Percentiles rank a stretch among this genome's conserved stretches.
Evolutionary conservation across 2,329 filamentous ascomycete species (phyloP).

Genomic region (Neofusicoccum umdonicola): DNA sequence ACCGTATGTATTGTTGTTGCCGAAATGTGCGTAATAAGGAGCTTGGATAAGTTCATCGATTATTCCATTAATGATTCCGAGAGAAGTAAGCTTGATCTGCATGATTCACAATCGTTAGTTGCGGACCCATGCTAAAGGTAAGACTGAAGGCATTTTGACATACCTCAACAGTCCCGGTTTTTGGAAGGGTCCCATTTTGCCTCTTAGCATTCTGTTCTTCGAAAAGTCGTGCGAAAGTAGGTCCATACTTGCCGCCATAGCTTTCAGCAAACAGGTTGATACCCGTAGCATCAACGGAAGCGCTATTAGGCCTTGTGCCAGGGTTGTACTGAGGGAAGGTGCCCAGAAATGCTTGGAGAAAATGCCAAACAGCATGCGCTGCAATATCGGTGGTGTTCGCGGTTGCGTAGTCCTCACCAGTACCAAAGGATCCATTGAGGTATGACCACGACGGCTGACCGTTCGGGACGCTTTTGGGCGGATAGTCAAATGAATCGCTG

Average conservation of each 20-base stretch:
- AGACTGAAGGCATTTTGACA: background rate
- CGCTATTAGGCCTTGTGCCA: conserved; percentile 38
- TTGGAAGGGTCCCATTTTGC: conserved; percentile 48
- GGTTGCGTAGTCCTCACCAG: conserved; percentile 49
- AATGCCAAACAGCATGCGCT: conserved; percentile 63
- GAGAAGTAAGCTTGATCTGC: conserved; percentile 57
- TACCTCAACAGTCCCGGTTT: conserved; percentile 49
- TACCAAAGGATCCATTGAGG: conserved; percentile 65
- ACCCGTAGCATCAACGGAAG: conserved; percentile 45
- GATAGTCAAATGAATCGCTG: conserved; percentile 40
- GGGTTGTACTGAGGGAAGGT: conserved; percentile 60
- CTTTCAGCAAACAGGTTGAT: conserved; percentile 68
- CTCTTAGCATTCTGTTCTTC: conserved; percentile 62
- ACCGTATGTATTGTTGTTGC: conserved; percentile 65
- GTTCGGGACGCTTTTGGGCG: conserved; percentile 33
- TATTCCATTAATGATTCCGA: conserved; percentile 71
- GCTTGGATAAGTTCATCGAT: conserved; percentile 64
- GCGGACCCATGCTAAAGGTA: background rate
- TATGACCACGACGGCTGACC: conserved; percentile 41
- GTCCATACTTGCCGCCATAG: conserved; percentile 69
- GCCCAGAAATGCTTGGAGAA: conserved; percentile 60
- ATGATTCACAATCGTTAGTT: background rate
- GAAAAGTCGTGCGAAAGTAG: conserved; percentile 58
- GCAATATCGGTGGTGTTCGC: conserved; percentile 58
- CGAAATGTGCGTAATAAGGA: conserved; percentile 57